These are phyloP conservation scores for Globisporangium viniferum DNA, from an alignment of 352 stramenopile species.

Conservation along the genomic window DNA sequence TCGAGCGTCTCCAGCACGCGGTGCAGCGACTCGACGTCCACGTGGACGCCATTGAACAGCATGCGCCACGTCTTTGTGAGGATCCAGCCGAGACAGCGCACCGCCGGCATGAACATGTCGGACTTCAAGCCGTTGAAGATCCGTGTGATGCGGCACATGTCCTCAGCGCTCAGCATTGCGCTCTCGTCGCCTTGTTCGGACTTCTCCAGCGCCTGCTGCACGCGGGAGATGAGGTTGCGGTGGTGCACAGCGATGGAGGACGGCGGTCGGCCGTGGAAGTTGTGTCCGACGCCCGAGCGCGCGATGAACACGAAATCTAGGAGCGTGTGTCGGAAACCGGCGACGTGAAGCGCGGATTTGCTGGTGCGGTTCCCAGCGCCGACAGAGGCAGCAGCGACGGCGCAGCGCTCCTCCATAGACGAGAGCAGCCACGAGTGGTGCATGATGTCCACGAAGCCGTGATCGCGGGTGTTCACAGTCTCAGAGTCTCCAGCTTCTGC, in stretches of 20 bases:
- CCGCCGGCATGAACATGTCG: constrained; percentile 72
- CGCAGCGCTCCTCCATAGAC: constrained; percentile 64
- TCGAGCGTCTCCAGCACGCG: constrained; percentile 53
- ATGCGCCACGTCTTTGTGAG: constrained; percentile 79
- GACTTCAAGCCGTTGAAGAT: constrained; percentile 71
- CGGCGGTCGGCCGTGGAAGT: constrained; percentile 41
- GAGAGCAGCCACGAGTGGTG: constrained; percentile 64
- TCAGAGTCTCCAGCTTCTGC: constrained; percentile 2
- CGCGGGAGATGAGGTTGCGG: constrained; percentile 36
- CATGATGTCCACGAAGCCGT: constrained; percentile 75
- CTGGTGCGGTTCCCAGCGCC: constrained; percentile 17
- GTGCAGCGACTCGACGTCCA: constrained; percentile 65
- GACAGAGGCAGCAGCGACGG: constrained; percentile 31
- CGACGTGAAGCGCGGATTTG: constrained; percentile 25
- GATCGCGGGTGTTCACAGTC: constrained; percentile 11
- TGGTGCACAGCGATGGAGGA: constrained; percentile 39
- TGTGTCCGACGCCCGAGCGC: constrained; percentile 47
- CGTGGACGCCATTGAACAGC: constrained; percentile 67
- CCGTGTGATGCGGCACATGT: constrained; percentile 33
- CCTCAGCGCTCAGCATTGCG: constrained; percentile 17
- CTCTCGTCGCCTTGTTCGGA: background rate
- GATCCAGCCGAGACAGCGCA: constrained; percentile 72
- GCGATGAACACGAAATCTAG: constrained; percentile 69
- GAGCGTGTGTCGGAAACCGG: constrained; percentile 51
- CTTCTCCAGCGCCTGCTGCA: constrained; percentile 20